Percentiles rank a stretch among this genome's conserved stretches.
Conservation (phyloP, 257 asterid genomes). For the Handroanthus guayacan region DNA sequence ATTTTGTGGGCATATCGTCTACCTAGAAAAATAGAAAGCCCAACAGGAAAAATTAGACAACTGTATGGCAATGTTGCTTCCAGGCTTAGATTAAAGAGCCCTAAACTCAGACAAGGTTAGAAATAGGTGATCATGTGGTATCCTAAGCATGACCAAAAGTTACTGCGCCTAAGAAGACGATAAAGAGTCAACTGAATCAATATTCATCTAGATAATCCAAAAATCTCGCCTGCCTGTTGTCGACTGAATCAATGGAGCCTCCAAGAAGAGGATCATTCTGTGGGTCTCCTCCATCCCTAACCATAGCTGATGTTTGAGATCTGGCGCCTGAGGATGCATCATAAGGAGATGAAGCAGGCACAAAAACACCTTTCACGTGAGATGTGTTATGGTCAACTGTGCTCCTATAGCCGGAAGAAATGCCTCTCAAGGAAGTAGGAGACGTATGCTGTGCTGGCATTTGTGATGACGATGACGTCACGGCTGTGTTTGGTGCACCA, state of each 20-base stretch:
- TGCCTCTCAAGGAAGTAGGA: slow-evolving; percentile 64
- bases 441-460: slow-evolving; percentile 66
- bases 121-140: slow-evolving; percentile 4
- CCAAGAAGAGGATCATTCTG: slow-evolving; percentile 86
- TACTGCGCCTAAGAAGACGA: slow-evolving; percentile 24
- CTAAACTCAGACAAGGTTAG: neutral
- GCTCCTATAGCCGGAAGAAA: slow-evolving; percentile 64
- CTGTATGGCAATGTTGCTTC: slow-evolving; percentile 14
- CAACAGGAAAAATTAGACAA: slow-evolving; percentile 34
- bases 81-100: slow-evolving; percentile 24
- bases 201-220: slow-evolving; percentile 36
- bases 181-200: slow-evolving; percentile 29
- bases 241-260: slow-evolving; percentile 67
- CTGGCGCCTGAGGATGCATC: slow-evolving; percentile 69
- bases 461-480: slow-evolving; percentile 62
- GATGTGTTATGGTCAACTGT: slow-evolving; percentile 58
- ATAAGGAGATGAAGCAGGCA: slow-evolving; percentile 77
- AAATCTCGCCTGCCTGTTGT: slow-evolving; percentile 70
- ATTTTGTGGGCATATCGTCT: slow-evolving; percentile 64
- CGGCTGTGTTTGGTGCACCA: slow-evolving; percentile 54
- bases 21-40: slow-evolving; percentile 58
- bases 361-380: slow-evolving; percentile 65
- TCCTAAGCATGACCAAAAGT: slow-evolving; percentile 13
- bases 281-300: slow-evolving; percentile 77
- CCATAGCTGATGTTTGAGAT: slow-evolving; percentile 71